phyloP scores from a whole-genome alignment of 805 yeast species.

The Cyberlindnera xylosilytica region DNA sequence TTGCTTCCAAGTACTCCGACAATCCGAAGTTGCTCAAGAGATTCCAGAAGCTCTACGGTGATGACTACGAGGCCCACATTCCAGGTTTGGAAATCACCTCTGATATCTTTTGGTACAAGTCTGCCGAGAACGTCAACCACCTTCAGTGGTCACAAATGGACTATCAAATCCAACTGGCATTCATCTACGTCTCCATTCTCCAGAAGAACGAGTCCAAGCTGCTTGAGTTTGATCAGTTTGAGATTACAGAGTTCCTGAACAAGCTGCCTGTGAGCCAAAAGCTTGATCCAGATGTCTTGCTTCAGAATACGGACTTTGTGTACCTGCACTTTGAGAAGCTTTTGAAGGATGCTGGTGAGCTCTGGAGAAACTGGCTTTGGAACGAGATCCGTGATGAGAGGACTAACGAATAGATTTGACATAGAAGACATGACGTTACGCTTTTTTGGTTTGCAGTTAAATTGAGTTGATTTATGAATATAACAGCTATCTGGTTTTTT shows the following conservation, averaged over 20 bases:
- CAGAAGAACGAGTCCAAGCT: slow-evolving; percentile 76
- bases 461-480: too few species aligned
- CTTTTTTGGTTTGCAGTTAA: neutral
- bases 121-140: slow-evolving; percentile 16
- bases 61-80: slow-evolving; percentile 2
- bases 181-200: slow-evolving; percentile 72
- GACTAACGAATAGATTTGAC: slow-evolving; percentile 16
- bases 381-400: slow-evolving; percentile 50
- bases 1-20: slow-evolving; percentile 8
- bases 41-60: slow-evolving; percentile 22
- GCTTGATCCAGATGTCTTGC: slow-evolving; percentile 26
- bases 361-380: slow-evolving; percentile 84
- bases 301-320: slow-evolving; percentile 32
- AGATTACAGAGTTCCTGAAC: slow-evolving; percentile 73
- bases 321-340: slow-evolving; percentile 69
- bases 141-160: slow-evolving; percentile 61
- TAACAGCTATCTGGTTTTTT: too few species aligned
- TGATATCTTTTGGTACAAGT: slow-evolving; percentile 22
- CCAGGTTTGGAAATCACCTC: slow-evolving; percentile 8
- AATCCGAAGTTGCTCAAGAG: slow-evolving; percentile 21
- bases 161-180: slow-evolving; percentile 73
- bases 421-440: neutral
- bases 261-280: slow-evolving; percentile 31
- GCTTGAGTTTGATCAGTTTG: slow-evolving; percentile 86
- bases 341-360: slow-evolving; percentile 75